These are phyloP conservation scores for Capsicum baccatum DNA, from an alignment of 257 asterid genomes.

Conservation along the genomic window DNA sequence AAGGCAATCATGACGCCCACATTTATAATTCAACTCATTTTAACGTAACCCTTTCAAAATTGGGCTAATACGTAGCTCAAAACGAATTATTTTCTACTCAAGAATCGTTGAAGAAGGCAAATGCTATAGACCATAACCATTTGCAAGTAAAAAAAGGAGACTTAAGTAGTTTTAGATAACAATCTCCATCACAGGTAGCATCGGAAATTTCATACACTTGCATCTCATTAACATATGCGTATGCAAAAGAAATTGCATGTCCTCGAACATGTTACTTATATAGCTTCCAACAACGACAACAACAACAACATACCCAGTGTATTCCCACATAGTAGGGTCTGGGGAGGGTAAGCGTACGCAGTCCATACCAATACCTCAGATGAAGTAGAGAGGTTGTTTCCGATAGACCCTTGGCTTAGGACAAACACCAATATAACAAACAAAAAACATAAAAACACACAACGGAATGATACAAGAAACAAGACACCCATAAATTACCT, in stretches of 20 bases:
- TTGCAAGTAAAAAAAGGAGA: neutral
- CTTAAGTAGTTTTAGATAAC: neutral
- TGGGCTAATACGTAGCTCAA: neutral
- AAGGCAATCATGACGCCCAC: neutral
- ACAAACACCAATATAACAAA: too few relatives aligned
- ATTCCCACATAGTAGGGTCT: too few relatives aligned
- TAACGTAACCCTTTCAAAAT: neutral
- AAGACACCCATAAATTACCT: conserved; percentile 51
- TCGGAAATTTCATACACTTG: neutral
- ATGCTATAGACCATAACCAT: neutral
- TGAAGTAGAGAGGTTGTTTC: too few relatives aligned
- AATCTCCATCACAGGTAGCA: neutral
- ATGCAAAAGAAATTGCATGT: conserved; percentile 61
- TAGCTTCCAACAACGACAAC: conserved; percentile 70
- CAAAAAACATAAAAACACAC: too few relatives aligned
- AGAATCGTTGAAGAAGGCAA: neutral
- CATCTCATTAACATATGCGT: neutral
- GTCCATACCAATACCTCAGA: too few relatives aligned
- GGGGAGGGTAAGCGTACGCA: too few relatives aligned
- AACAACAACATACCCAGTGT: too few relatives aligned
- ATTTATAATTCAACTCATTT: neutral
- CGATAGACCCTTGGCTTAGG: too few relatives aligned
- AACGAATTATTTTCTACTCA: neutral
- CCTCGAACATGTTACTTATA: conserved; percentile 93
- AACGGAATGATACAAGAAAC: too few relatives aligned